These are phyloP conservation scores for Harrya chromipes DNA, from an alignment of 768 basidiomycete genomes.

Conservation along the genomic window DNA sequence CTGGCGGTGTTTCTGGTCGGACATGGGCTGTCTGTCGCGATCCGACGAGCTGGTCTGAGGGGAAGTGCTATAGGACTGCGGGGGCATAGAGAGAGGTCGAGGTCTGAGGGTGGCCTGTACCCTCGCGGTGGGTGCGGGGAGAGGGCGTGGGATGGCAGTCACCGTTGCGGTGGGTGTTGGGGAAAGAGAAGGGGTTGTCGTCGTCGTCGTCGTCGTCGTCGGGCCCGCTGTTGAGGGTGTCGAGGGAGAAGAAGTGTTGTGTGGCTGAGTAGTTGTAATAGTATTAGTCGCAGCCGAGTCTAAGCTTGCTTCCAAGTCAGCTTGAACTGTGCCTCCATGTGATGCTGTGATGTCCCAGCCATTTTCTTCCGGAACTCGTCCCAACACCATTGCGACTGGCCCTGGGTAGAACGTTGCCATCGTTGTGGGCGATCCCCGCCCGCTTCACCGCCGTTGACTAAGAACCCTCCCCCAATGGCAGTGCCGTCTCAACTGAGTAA, in stretches of 20 bases:
- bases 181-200: conserved; percentile 6
- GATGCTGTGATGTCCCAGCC: conserved; percentile 43
- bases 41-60: conserved; percentile 31
- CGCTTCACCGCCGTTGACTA: conserved; percentile 11
- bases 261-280: conserved; percentile 20
- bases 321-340: conserved; percentile 48
- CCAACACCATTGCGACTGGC: conserved; percentile 44
- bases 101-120: conserved; percentile 36
- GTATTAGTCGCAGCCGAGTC: conserved; percentile 34
- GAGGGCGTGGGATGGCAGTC: conserved; percentile 33
- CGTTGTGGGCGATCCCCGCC: conserved; percentile 16
- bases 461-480: conserved; percentile 15
- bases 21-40: conserved; percentile 28
- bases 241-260: conserved; percentile 14
- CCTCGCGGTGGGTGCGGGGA: conserved; percentile 25
- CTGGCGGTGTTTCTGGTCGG: conserved; percentile 28
- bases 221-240: conserved; percentile 9
- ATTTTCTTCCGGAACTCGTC: conserved; percentile 50
- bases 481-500: conserved; percentile 19
- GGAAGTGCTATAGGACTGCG: conserved; percentile 46
- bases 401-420: conserved; percentile 44
- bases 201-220: conserved; percentile 7
- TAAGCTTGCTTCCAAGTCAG: conserved; percentile 49
- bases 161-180: conserved; percentile 18
- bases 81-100: conserved; percentile 74